Evolutionary conservation across 106 monocot genomes (phyloP).

Genomic region (Iris macrosiphon): DNA sequence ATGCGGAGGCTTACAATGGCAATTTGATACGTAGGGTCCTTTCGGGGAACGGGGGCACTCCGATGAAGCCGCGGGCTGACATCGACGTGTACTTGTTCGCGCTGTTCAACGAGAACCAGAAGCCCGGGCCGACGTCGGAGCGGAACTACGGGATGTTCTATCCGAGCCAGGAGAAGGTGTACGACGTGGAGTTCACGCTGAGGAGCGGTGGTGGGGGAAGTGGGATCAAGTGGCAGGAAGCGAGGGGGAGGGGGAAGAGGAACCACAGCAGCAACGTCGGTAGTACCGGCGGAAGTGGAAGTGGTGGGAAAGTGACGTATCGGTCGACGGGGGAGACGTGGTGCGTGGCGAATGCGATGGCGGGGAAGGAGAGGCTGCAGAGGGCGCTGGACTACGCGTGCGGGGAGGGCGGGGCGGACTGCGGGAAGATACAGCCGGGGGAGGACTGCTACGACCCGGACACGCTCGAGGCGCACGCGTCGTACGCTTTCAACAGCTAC

Average conservation of each 20-base stretch:
- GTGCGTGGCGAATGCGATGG: slow-evolving; percentile 74
- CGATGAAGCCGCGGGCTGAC: slow-evolving; percentile 47
- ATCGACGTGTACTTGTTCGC: slow-evolving; percentile 78
- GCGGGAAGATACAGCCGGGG: slow-evolving; percentile 72
- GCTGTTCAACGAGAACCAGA: slow-evolving; percentile 95
- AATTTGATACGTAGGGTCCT: slow-evolving; percentile 67
- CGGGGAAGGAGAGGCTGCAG: slow-evolving; percentile 59
- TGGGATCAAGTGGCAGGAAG: slow-evolving; percentile 14
- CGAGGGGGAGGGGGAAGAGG: slow-evolving; percentile 9
- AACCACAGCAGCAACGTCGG: neutral
- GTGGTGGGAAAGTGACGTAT: slow-evolving; percentile 1
- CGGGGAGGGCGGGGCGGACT: slow-evolving; percentile 89
- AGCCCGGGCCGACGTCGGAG: slow-evolving; percentile 84
- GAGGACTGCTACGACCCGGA: slow-evolving; percentile 62
- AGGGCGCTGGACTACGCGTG: slow-evolving; percentile 85
- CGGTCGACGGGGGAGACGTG: slow-evolving; percentile 44
- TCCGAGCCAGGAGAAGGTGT: slow-evolving; percentile 70
- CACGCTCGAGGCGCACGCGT: slow-evolving; percentile 77
- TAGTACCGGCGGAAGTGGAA: neutral
- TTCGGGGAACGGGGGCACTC: slow-evolving; percentile 61
- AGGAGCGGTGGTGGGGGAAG: neutral
- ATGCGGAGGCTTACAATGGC: slow-evolving; percentile 76
- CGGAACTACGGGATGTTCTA: slow-evolving; percentile 90
- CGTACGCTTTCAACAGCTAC: slow-evolving; percentile 86
- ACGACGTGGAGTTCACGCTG: slow-evolving; percentile 59